Evolutionary conservation across 2,329 filamentous ascomycete species (phyloP).

Genomic region (Colletotrichum chlorophyti): DNA sequence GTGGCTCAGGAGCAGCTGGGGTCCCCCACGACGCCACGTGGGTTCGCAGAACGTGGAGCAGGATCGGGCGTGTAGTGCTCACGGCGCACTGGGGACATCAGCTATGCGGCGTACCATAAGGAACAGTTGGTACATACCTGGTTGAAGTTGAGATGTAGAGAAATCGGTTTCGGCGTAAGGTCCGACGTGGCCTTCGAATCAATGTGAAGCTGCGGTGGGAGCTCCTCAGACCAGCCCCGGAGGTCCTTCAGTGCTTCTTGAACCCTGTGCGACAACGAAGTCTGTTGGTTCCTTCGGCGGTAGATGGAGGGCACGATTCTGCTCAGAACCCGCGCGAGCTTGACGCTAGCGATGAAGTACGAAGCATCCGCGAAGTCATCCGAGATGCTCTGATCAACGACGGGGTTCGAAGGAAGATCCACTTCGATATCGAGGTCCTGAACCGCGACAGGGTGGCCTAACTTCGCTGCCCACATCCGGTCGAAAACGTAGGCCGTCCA

Average conservation of each 20-base stretch:
- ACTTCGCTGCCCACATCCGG: slow-evolving; percentile 55
- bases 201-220: slow-evolving; percentile 40
- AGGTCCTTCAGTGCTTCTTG: slow-evolving; percentile 40
- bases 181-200: slow-evolving; percentile 29
- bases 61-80: slow-evolving; percentile 41
- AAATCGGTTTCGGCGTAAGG: slow-evolving; percentile 35
- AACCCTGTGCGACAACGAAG: slow-evolving; percentile 39
- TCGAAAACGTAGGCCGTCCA: slow-evolving; percentile 53
- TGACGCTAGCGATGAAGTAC: slow-evolving; percentile 43
- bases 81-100: slow-evolving; percentile 37
- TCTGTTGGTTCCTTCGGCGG: slow-evolving; percentile 36
- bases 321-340: slow-evolving; percentile 42
- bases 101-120: no score
- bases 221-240: slow-evolving; percentile 38
- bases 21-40: slow-evolving; percentile 34
- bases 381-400: slow-evolving; percentile 32
- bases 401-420: slow-evolving; percentile 45
- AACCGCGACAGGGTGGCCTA: slow-evolving; percentile 55
- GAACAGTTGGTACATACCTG: slow-evolving; percentile 1
- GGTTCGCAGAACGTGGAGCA: slow-evolving; percentile 41
- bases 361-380: slow-evolving; percentile 41
- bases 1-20: slow-evolving; percentile 29
- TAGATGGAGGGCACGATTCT: slow-evolving; percentile 41
- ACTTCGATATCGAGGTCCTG: slow-evolving; percentile 55
- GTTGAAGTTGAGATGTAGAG: slow-evolving; percentile 43